These are phyloP conservation scores for Zymoseptoria crescenta DNA, from an alignment of 2,329 filamentous ascomycete species.

Conservation along the genomic window DNA sequence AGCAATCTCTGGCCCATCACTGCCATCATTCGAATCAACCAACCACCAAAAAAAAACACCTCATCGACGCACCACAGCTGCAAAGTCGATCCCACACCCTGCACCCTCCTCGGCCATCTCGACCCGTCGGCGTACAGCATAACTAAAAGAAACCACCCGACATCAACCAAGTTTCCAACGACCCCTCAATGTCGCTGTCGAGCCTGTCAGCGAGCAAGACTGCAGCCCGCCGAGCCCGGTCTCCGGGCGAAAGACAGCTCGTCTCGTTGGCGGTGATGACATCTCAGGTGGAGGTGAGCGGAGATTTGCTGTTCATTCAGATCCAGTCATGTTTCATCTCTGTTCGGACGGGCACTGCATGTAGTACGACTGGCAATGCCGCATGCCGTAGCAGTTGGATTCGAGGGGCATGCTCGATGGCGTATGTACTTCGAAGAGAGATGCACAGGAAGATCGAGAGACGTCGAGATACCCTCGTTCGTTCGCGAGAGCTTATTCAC, in stretches of 20 bases:
- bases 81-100: background rate
- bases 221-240: background rate
- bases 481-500: no score
- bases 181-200: background rate
- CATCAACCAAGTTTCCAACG: background rate
- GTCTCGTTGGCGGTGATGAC: background rate
- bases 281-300: no score
- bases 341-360: background rate
- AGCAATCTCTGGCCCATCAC: background rate
- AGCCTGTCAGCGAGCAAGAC: background rate
- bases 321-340: background rate
- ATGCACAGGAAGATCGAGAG: background rate
- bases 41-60: background rate
- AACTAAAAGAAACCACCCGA: background rate
- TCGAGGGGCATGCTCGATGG: background rate
- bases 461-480: background rate
- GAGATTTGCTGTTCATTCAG: no score
- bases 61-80: background rate
- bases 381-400: background rate
- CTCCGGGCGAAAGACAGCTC: background rate
- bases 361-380: background rate
- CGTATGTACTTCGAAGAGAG: background rate
- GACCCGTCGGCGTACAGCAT: constrained; percentile 2
- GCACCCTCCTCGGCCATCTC: background rate
- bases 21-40: background rate